Evolutionary conservation across 2,329 filamentous ascomycete genomes (phyloP), one percentile per base, ranked within the genome.

Genomic region (Ceratocystis ficicola): DNA sequence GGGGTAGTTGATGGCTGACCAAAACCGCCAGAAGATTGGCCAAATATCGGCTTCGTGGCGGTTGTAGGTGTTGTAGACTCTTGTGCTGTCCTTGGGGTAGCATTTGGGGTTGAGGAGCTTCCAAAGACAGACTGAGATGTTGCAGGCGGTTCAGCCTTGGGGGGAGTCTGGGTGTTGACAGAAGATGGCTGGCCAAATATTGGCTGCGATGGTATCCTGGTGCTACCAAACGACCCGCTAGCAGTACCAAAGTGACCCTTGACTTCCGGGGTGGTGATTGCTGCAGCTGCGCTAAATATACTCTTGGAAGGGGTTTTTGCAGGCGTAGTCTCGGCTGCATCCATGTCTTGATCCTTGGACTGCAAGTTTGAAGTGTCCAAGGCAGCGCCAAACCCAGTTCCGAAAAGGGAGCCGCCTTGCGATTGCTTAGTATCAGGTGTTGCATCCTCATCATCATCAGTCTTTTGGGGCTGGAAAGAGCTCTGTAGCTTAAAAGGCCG

Each of bases 401-500:
- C 82, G 71, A 89, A 88, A 69, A 87, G 70, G 4, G 78, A 78
- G 12, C 25, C 48, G 5, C 77, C 77, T 15, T 55, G n/a, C n/a
- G 70, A 64, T 10, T 70, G 44, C 75, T 74, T 22, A 73, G 70
- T n/a, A 74, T 73, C 48, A 44, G 44, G 15, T 3, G 15, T 60
- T 44, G 79, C 75, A 66, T 86, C 83, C 28, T 87, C 81, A 67
- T 83, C 84, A 67, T 83, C 84, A 0, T 82, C 78, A 57, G 80
- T 79, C 5, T 82, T 80, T 69, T 89, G 86, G 7, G 80, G 79
- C 71, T 85, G 84, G 75, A 90, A 90, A 1, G 83, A 85, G 36
- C 83, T 86, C 48, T 81, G 81, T 17, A 90, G 77, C 70, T 87
- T 86, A 75, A 90, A 90, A 0, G 82, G 80, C 17, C 77, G 20